Evolutionary conservation across 2,329 filamentous ascomycete genomes (phyloP).

Genomic region (Coniochaeta sp.): DNA sequence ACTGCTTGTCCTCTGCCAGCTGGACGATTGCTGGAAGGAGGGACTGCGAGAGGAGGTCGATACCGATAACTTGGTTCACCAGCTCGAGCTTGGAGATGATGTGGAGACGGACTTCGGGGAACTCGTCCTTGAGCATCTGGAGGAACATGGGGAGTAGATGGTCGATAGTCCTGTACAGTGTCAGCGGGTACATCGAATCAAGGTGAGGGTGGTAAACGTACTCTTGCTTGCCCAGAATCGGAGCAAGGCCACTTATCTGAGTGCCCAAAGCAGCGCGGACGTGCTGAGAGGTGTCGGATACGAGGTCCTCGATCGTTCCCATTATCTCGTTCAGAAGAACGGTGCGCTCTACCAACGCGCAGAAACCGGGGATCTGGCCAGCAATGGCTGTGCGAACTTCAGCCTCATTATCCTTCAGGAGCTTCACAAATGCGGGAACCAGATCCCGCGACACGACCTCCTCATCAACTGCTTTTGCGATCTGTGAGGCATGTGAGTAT

Average conservation of each 20-base stretch:
- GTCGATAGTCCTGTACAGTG: conserved; percentile 70
- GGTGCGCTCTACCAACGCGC: conserved; percentile 76
- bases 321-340: conserved; percentile 93
- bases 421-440: conserved; percentile 93
- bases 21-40: conserved; percentile 96
- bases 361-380: conserved; percentile 97
- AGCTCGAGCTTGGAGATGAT: conserved; percentile 99
- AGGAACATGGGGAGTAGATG: conserved; percentile 98
- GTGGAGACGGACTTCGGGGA: conserved; percentile 94
- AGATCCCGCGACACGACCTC: conserved; percentile 92
- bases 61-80: conserved; percentile 98
- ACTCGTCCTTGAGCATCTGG: conserved; percentile 99
- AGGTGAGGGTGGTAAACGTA: conserved; percentile 35
- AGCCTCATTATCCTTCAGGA: conserved; percentile 95
- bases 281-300: conserved; percentile 93
- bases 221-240: conserved; percentile 97
- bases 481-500: conserved; percentile 42
- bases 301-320: conserved; percentile 90
- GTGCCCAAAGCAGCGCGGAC: conserved; percentile 92
- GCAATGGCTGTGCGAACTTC: conserved; percentile 96
- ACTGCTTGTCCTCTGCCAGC: conserved; percentile 97
- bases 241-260: conserved; percentile 93
- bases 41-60: conserved; percentile 92
- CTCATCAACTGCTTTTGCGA: conserved; percentile 96
- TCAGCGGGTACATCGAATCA: conserved; percentile 8